A percentile compares a stretch with the other conserved stretches of the same genome.
Conservation (phyloP, 139 green algal genomes). For the Closterium sp. region DNA sequence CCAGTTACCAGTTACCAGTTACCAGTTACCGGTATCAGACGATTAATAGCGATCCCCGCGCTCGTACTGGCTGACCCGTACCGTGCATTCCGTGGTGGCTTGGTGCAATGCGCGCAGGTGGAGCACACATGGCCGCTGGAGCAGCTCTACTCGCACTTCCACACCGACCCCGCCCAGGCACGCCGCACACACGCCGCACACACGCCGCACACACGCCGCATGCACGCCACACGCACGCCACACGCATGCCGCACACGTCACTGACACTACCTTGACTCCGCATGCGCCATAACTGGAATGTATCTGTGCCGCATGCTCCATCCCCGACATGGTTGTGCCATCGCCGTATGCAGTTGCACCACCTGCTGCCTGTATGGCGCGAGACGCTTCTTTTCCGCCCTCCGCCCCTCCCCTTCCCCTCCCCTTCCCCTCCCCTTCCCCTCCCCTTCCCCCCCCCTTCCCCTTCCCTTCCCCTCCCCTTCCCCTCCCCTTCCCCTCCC, state of each 20-base stretch:
- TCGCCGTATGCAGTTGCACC: no score
- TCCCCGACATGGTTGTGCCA: no score
- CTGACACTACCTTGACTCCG: background rate
- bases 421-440: no score
- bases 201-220: background rate
- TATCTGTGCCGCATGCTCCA: no score
- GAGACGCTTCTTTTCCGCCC: no score
- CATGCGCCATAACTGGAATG: background rate
- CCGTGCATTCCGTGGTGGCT: background rate
- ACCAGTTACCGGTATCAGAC: no score
- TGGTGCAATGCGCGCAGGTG: slow-evolving; percentile 9
- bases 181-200: background rate
- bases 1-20: no score
- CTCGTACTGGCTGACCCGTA: background rate
- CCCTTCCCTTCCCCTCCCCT: background rate
- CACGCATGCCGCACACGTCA: background rate
- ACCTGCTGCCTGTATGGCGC: no score
- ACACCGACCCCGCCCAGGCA: slow-evolving; percentile 24
- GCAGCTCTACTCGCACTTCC: slow-evolving; percentile 58
- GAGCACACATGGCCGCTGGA: slow-evolving; percentile 54
- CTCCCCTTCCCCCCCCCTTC: no score
- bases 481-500: no score
- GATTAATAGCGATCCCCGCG: background rate
- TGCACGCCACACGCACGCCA: no score
- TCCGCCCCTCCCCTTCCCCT: no score